Conservation (phyloP, 2,329 filamentous ascomycete species). For the Onygenales sp. region DNA sequence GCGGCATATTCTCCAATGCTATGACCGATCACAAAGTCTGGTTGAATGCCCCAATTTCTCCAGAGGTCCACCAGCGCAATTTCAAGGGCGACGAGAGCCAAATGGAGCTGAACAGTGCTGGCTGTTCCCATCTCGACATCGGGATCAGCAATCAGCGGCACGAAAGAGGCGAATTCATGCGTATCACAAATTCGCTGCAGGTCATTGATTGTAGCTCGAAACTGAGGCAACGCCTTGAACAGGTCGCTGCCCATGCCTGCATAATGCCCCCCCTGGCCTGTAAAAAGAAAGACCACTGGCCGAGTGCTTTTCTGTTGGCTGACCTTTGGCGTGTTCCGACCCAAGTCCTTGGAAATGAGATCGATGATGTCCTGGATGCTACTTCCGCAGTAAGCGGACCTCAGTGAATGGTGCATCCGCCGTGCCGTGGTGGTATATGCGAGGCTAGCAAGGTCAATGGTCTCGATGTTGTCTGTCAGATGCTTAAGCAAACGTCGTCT, state of each 20-base stretch:
- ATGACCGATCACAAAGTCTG: background rate
- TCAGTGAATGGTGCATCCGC: constrained; percentile 38
- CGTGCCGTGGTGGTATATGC: constrained; percentile 55
- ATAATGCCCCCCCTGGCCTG: constrained; percentile 32
- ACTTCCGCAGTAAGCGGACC: background rate
- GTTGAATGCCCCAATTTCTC: background rate
- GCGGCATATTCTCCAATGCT: background rate
- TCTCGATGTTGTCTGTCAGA: constrained; percentile 39
- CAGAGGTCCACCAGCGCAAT: background rate
- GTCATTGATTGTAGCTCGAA: constrained; percentile 19
- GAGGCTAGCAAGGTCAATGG: constrained; percentile 40
- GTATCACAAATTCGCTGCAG: background rate
- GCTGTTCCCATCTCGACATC: background rate
- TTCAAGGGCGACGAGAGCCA: constrained; percentile 1
- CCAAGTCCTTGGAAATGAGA: background rate
- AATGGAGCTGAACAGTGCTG: constrained; percentile 1
- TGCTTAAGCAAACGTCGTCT: constrained; percentile 41
- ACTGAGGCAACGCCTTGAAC: constrained; percentile 22
- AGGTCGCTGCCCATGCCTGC: constrained; percentile 28
- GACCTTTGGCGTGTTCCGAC: background rate
- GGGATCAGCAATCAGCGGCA: background rate
- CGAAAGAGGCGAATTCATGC: background rate
- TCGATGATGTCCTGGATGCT: background rate
- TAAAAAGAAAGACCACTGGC: constrained; percentile 26
- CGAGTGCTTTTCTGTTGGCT: background rate